These are phyloP conservation scores for Cercospora sp. DNA, from an alignment of 2,329 filamentous ascomycete species.

Conservation along the genomic window DNA sequence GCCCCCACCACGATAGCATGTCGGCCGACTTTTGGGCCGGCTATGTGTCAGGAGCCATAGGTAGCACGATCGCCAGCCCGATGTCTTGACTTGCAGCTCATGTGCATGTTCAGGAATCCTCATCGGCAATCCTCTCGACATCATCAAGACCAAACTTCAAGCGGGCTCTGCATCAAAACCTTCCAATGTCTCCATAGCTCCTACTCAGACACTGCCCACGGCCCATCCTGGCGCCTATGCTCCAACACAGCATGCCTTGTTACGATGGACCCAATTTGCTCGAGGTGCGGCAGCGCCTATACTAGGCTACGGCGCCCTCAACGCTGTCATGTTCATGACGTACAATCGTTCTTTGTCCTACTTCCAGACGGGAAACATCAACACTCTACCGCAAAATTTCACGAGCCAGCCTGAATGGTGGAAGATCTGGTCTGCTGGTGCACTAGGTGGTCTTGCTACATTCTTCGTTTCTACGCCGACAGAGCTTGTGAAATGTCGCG, in stretches of 20 bases:
- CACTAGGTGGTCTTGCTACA: slow-evolving; percentile 76
- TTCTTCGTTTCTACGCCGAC: slow-evolving; percentile 86
- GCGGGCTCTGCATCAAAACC: slow-evolving; percentile 48
- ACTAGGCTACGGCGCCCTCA: slow-evolving; percentile 85
- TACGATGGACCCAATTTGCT: slow-evolving; percentile 32
- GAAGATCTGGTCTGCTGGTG: slow-evolving; percentile 69
- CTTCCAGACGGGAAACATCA: slow-evolving; percentile 47
- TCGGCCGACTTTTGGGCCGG: slow-evolving; percentile 92
- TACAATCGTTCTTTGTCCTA: slow-evolving; percentile 80
- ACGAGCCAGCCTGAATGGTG: slow-evolving; percentile 26
- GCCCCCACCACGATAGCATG: slow-evolving; percentile 51
- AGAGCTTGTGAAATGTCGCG: slow-evolving; percentile 85
- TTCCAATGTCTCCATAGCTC: slow-evolving; percentile 17
- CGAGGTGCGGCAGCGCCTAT: slow-evolving; percentile 79
- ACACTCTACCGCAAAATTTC: slow-evolving; percentile 10
- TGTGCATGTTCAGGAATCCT: slow-evolving; percentile 59
- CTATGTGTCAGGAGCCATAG: slow-evolving; percentile 80
- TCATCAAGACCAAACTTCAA: slow-evolving; percentile 77
- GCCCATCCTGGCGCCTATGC: neutral
- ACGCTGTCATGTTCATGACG: slow-evolving; percentile 71
- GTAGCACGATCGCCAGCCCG: neutral
- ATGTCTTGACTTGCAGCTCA: slow-evolving; percentile 4
- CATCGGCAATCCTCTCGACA: slow-evolving; percentile 76
- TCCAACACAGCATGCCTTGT: neutral
- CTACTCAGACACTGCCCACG: neutral